These are phyloP conservation scores for Flaveria linearis DNA, from an alignment of 129 eudicot species.

Conservation along the genomic window DNA sequence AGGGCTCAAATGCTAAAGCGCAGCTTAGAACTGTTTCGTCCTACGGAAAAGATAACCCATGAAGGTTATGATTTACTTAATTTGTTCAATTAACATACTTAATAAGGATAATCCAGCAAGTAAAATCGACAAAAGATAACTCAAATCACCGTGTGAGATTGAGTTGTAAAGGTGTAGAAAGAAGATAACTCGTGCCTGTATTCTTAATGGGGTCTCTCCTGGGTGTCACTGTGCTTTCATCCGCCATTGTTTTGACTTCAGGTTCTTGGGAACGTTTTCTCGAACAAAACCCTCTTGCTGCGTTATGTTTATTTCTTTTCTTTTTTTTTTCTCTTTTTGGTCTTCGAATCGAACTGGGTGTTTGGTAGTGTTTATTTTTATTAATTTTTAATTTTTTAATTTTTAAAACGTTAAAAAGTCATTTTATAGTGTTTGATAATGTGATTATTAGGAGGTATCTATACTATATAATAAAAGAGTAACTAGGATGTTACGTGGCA, in stretches of 20 bases:
- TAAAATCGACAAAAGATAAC: background rate
- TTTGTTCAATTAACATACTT: background rate
- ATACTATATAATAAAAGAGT: too few relatives aligned
- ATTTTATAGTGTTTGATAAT: too few relatives aligned
- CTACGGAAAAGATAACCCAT: background rate
- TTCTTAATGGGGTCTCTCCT: slow-evolving; percentile 75
- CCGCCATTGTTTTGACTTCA: slow-evolving; percentile 58
- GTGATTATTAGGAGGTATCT: too few relatives aligned
- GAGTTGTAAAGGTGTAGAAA: background rate
- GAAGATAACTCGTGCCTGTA: slow-evolving; percentile 47
- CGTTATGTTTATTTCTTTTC: background rate
- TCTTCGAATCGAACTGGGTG: background rate
- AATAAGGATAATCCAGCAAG: background rate
- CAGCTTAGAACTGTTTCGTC: background rate
- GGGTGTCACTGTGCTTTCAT: slow-evolving; percentile 52
- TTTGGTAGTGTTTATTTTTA: too few relatives aligned
- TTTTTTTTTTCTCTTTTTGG: background rate
- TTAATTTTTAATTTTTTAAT: too few relatives aligned
- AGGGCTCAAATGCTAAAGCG: background rate
- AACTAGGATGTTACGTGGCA: too few relatives aligned
- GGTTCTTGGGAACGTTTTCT: slow-evolving; percentile 14
- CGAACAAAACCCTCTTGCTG: slow-evolving; percentile 23
- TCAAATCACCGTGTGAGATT: slow-evolving; percentile 12
- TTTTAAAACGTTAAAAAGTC: too few relatives aligned
- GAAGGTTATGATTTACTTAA: background rate